These are phyloP conservation scores for Bryoerythrophyllum caledonicum DNA, from an alignment of 225 moss, liverwort and hornwort species.

Conservation along the genomic window DNA sequence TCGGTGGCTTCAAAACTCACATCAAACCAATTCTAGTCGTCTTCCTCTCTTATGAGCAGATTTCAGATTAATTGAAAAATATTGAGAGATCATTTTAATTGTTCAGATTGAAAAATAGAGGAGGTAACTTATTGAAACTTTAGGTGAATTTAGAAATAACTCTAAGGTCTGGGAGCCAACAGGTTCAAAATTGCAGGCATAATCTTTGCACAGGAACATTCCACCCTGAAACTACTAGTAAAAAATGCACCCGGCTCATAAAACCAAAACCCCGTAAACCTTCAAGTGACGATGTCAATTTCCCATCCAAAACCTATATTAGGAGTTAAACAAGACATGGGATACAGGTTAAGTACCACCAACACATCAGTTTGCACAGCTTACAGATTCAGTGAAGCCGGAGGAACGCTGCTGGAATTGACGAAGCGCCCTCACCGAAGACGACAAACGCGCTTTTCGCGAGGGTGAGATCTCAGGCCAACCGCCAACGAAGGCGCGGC, in stretches of 20 bases:
- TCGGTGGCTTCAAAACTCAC: too few species aligned
- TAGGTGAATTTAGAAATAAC: too few species aligned
- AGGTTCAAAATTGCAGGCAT: neutral
- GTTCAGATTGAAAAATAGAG: too few species aligned
- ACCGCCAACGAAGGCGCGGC: conserved; percentile 26
- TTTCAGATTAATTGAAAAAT: too few species aligned
- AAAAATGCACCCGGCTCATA: neutral
- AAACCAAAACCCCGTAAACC: neutral
- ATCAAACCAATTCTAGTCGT: too few species aligned
- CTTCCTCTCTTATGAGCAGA: too few species aligned
- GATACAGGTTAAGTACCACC: too few species aligned
- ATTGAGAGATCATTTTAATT: too few species aligned
- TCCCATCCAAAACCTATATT: neutral
- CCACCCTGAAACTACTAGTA: too few species aligned
- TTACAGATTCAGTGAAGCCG: too few species aligned
- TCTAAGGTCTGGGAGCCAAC: neutral
- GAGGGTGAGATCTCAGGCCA: conserved; percentile 28
- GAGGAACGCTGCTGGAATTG: conserved; percentile 60
- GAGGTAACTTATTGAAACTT: too few species aligned
- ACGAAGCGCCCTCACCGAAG: conserved; percentile 58
- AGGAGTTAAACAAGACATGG: neutral
- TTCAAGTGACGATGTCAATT: neutral
- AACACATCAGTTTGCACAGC: too few species aligned
- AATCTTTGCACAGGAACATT: neutral
- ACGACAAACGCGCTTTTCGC: conserved; percentile 16